phyloP scores from a whole-genome alignment of 805 yeast genomes.

The Pichia pseudocactophila region DNA sequence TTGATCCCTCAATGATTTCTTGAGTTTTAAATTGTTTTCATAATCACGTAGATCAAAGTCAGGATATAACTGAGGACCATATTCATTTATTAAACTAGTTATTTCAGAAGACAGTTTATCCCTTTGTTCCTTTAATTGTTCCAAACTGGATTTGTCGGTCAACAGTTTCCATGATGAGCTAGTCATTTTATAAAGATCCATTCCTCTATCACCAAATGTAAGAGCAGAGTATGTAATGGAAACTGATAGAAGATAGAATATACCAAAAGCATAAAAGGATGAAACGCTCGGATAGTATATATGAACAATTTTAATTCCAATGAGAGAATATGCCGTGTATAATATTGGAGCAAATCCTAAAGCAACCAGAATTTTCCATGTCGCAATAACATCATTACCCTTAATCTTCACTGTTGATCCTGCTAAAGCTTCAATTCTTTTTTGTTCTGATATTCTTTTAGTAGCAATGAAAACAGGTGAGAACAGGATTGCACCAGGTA shows the following conservation, averaged over 20 bases:
- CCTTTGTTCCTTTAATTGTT: conserved; percentile 53
- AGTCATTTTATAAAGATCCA: conserved; percentile 77
- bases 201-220: conserved; percentile 85
- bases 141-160: conserved; percentile 46
- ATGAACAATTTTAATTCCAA: conserved; percentile 37
- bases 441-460: conserved; percentile 59
- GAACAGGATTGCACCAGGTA: conserved; percentile 85
- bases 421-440: conserved; percentile 73
- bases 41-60: conserved; percentile 60
- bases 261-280: conserved; percentile 26
- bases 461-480: conserved; percentile 82
- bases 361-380: conserved; percentile 90
- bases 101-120: conserved; percentile 58
- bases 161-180: conserved; percentile 69
- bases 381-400: conserved; percentile 91
- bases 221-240: conserved; percentile 83
- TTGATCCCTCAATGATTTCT: conserved; percentile 22
- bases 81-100: conserved; percentile 67
- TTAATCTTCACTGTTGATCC: conserved; percentile 82
- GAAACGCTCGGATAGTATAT: conserved; percentile 18
- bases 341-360: conserved; percentile 84
- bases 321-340: conserved; percentile 68
- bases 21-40: conserved; percentile 31
- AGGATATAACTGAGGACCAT: conserved; percentile 81
- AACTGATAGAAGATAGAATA: conserved; percentile 57